These are phyloP conservation scores for peach (Prunus persica) DNA, from an alignment of 306 rosid genomes.

Conservation along the genomic window DNA sequence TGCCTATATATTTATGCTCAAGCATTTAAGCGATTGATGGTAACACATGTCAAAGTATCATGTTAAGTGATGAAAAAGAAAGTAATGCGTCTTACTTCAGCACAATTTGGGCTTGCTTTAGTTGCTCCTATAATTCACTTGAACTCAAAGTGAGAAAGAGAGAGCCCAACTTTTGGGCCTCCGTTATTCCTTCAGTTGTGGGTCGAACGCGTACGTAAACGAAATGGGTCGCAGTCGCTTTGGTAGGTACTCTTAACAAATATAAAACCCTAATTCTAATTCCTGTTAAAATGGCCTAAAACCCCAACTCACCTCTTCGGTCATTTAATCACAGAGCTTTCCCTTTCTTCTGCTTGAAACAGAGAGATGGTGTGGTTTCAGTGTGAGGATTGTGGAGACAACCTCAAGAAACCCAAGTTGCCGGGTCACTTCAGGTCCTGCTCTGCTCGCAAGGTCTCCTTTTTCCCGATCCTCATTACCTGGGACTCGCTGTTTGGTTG, in stretches of 20 bases:
- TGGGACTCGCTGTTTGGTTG: neutral
- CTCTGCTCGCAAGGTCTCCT: conserved; percentile 60
- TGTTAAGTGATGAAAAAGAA: too few relatives aligned
- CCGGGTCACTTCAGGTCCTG: conserved; percentile 65
- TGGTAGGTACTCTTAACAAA: neutral
- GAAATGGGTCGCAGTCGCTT: neutral
- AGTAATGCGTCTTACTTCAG: too few relatives aligned
- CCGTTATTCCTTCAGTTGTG: neutral
- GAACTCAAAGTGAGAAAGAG: neutral
- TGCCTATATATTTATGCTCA: too few relatives aligned
- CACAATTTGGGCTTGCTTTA: too few relatives aligned
- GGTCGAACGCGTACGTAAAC: neutral
- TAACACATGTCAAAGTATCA: too few relatives aligned
- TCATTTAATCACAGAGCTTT: neutral
- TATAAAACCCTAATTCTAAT: conserved; percentile 19
- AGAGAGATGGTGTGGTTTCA: conserved; percentile 90
- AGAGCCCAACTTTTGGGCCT: neutral
- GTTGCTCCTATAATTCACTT: too few relatives aligned
- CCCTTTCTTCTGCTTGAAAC: neutral
- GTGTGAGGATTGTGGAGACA: conserved; percentile 92
- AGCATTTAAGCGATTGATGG: too few relatives aligned
- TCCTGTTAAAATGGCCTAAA: conserved; percentile 1
- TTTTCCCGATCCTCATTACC: neutral
- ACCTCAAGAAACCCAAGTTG: conserved; percentile 85
- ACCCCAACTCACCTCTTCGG: conserved; percentile 2